Base-by-base conservation (phyloP, 805 yeast species). In the Kuraishia hungarica region DNA sequence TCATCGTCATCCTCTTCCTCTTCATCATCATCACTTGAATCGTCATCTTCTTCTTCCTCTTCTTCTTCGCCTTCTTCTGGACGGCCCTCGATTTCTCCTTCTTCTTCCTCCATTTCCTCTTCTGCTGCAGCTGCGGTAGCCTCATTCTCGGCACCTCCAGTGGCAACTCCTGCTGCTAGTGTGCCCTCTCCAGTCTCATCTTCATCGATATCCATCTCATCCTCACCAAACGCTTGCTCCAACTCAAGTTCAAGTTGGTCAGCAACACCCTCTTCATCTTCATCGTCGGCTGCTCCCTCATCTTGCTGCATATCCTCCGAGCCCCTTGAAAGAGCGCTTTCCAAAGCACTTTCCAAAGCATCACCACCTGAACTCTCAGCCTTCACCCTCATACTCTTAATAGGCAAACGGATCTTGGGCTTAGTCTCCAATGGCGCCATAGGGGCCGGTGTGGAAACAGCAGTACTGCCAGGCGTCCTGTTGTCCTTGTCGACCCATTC, bases 401-500 rank as follows among this genome's bases (percentile, higher is more conserved):
- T 10, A 6, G 43, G 43, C 43, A 35, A 17, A 13, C 43, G 43
- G n/a, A 35, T 35, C 43, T 35, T 35, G n/a, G 43, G 17, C 43
- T 35, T 35, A 11, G 35, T 23, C 6, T 23, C 28, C 24, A 23
- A n/a, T 7, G 51, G 21, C 35, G 35, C 51, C 35, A 19, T 23
- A 4, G 60, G 53, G 15, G 52, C 49, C 21, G 69, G 68, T 29
- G 68, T 65, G 20, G 66, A 59, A 4, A 63, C 56, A 10, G 71
- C 71, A 13, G 72, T 68, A 22, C 73, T 64, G 2, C 61, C 66
- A 62, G 72, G 56, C 65, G 73, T 54, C 59, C 70, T 51, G 56
- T 72, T 72, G 57, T 72, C 76, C 50, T 78, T 78, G 54, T 85
- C 91, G 2, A 90, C 75, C 54, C 90, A 75, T 64, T 92, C 97